Percentiles rank a stretch among this genome's conserved stretches.
phyloP scores from a whole-genome alignment of 1,284 basidiomycete genomes.

The Ganoderma lingzhi region DNA sequence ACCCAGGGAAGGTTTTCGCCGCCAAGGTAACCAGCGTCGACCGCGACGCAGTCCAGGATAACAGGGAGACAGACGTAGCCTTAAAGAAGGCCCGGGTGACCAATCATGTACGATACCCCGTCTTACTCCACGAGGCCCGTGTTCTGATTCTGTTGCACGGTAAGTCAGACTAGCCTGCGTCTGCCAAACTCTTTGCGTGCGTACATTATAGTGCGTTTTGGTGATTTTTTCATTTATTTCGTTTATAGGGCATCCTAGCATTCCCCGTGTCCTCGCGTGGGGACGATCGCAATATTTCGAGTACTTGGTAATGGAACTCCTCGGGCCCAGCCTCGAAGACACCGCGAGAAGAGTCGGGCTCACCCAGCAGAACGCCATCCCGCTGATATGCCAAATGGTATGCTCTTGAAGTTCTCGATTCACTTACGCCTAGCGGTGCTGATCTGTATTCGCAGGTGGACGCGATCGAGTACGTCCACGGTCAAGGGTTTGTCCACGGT shows the following conservation, averaged over 20 bases:
- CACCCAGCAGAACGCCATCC: background rate
- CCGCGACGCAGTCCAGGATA: no score
- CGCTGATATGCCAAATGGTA: background rate
- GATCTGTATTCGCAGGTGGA: background rate
- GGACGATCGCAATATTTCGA: background rate
- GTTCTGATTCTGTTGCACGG: background rate
- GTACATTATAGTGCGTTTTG: background rate
- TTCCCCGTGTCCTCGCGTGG: background rate
- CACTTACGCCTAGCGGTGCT: background rate
- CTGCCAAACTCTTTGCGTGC: background rate
- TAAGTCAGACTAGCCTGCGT: background rate
- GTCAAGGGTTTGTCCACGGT: background rate
- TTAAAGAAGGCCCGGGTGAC: background rate
- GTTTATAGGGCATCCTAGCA: background rate
- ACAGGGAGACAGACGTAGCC: background rate
- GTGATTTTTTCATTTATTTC: background rate
- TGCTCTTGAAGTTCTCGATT: background rate
- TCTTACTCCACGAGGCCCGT: background rate
- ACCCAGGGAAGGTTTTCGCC: background rate
- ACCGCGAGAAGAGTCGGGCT: background rate
- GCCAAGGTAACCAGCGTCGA: background rate
- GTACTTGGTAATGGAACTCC: background rate
- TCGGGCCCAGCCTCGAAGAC: background rate
- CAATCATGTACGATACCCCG: background rate
- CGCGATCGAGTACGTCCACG: background rate